Conservation (phyloP, 495 filamentous ascomycete species). For the Hamigera avellanea region DNA sequence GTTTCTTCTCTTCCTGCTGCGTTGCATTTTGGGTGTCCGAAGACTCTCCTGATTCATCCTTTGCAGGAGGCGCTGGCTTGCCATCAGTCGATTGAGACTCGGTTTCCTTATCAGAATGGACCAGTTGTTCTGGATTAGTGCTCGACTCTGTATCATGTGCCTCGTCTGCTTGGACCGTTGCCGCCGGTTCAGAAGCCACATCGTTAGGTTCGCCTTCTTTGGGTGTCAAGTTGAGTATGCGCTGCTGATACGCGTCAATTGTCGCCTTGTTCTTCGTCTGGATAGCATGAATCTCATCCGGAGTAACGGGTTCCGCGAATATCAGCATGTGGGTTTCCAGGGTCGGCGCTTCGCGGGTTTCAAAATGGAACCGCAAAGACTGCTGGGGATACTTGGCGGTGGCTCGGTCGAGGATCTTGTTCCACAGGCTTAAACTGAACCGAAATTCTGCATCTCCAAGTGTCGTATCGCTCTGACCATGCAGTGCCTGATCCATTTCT, state of each 20-base stretch:
- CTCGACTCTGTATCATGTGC: too few species aligned
- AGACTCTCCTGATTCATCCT: not conserved
- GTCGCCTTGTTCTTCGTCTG: slow-evolving; percentile 51
- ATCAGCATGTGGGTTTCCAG: slow-evolving; percentile 67
- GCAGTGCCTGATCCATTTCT: slow-evolving; percentile 81
- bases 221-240: slow-evolving; percentile 31
- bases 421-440: slow-evolving; percentile 64
- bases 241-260: slow-evolving; percentile 56
- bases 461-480: slow-evolving; percentile 51
- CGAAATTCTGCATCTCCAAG: slow-evolving; percentile 87
- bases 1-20: slow-evolving; percentile 3
- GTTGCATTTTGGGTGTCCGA: slow-evolving; percentile 6
- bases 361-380: slow-evolving; percentile 78
- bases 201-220: slow-evolving; percentile 1
- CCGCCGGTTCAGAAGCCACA: not conserved
- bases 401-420: slow-evolving; percentile 62
- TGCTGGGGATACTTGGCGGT: slow-evolving; percentile 55
- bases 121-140: too few species aligned
- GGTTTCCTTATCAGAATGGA: not conserved
- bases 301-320: slow-evolving; percentile 73
- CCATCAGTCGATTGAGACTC: not conserved
- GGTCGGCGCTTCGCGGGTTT: slow-evolving; percentile 48
- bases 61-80: not conserved
- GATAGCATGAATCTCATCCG: slow-evolving; percentile 57
- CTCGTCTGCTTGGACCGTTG: too few species aligned